Evolutionary conservation across 805 yeast genomes (phyloP).

Genomic region (Kluyveromyces nonfermentans): DNA sequence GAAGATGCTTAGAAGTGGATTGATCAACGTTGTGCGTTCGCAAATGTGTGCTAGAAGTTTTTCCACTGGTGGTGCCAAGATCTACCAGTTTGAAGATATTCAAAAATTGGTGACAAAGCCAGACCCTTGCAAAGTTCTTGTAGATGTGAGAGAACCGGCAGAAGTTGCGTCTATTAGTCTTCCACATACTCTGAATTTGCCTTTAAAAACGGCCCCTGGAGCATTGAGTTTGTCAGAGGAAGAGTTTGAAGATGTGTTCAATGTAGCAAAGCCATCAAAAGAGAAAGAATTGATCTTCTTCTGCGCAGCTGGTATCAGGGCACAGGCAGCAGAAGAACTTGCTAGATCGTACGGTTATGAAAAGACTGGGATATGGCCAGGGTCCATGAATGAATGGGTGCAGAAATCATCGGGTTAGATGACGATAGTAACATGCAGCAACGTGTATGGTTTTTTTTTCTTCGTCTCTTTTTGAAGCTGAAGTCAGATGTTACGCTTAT

Average conservation of each 20-base stretch:
- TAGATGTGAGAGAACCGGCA: constrained; percentile 89
- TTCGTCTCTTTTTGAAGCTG: too few species aligned
- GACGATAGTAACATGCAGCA: too few species aligned
- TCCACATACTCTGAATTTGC: constrained; percentile 80
- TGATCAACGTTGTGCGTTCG: background rate
- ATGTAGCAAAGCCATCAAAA: constrained; percentile 65
- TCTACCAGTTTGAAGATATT: constrained; percentile 43
- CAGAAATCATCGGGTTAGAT: constrained; percentile 6
- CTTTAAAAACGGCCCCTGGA: constrained; percentile 85
- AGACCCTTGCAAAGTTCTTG: constrained; percentile 44
- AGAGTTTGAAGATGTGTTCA: constrained; percentile 73
- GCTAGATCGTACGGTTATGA: constrained; percentile 85
- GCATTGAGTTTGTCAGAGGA: constrained; percentile 74
- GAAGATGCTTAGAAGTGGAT: background rate
- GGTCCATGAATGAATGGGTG: constrained; percentile 84
- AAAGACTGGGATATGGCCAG: constrained; percentile 75
- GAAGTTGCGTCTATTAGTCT: constrained; percentile 67
- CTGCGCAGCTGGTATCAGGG: constrained; percentile 89
- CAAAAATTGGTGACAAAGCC: constrained; percentile 39
- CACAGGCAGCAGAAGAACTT: constrained; percentile 81
- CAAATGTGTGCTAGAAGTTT: constrained; percentile 7
- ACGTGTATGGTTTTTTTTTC: too few species aligned
- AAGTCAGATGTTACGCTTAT: too few species aligned
- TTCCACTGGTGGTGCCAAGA: constrained; percentile 31
- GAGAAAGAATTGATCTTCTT: constrained; percentile 76